Percentiles rank a stretch among this genome's conserved stretches.
phyloP scores from a whole-genome alignment of 768 basidiomycete genomes.

The Agrocybe praecox region DNA sequence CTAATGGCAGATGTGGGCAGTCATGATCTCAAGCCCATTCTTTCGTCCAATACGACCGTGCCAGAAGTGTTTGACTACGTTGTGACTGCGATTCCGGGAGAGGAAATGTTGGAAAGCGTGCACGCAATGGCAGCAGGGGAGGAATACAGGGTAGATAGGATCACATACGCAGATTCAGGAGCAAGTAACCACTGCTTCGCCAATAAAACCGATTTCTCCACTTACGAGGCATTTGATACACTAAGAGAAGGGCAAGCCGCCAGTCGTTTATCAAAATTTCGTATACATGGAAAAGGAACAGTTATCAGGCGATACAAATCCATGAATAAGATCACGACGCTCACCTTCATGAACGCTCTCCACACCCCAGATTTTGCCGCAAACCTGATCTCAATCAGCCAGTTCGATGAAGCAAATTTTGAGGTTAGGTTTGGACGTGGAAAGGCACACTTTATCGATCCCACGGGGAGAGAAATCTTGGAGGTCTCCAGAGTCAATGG shows the following conservation, averaged over 20 bases:
- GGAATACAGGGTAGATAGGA: neutral
- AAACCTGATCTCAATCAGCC: slow-evolving; percentile 25
- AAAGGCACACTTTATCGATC: neutral
- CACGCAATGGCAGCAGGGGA: slow-evolving; percentile 1
- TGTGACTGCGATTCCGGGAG: too few relatives aligned
- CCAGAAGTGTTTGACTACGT: too few relatives aligned
- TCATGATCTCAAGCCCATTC: too few relatives aligned
- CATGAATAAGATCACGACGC: slow-evolving; percentile 1
- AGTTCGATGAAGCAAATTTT: slow-evolving; percentile 16
- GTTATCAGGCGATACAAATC: slow-evolving; percentile 12
- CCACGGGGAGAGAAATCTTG: neutral
- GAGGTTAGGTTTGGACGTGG: slow-evolving; percentile 14
- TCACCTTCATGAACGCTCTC: slow-evolving; percentile 22
- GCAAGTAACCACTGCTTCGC: slow-evolving; percentile 26
- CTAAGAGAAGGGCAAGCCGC: slow-evolving; percentile 9
- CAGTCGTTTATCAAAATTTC: slow-evolving; percentile 11
- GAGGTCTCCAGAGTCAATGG: neutral
- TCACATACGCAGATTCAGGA: slow-evolving; percentile 18
- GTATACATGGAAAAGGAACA: slow-evolving; percentile 21
- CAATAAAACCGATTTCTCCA: slow-evolving; percentile 14
- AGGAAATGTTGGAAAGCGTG: too few relatives aligned
- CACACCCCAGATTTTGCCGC: slow-evolving; percentile 26
- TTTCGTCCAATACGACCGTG: too few relatives aligned
- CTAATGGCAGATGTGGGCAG: too few relatives aligned
- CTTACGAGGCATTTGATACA: slow-evolving; percentile 4